Conservation (phyloP, 345 rosid genomes). For the Reutealis trisperma region DNA sequence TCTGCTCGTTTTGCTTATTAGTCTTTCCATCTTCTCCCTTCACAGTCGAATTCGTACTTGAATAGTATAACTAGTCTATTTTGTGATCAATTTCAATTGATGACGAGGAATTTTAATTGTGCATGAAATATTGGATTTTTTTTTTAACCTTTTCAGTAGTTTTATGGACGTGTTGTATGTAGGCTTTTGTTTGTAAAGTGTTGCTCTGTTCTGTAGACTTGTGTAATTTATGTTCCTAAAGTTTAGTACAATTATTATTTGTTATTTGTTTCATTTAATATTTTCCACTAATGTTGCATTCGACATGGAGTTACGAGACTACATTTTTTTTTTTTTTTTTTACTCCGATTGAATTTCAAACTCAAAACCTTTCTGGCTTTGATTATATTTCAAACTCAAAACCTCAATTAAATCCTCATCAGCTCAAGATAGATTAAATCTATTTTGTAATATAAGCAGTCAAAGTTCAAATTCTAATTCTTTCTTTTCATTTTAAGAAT, state of each 20-base stretch:
- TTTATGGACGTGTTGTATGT: neutral
- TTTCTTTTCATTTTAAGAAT: too few relatives aligned
- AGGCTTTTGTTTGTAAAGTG: neutral
- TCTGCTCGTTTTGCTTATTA: conserved; percentile 55
- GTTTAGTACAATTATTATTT: neutral
- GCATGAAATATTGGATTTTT: neutral
- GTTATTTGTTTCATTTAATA: neutral
- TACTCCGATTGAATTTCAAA: too few relatives aligned
- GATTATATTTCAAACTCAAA: too few relatives aligned
- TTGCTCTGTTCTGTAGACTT: too few relatives aligned
- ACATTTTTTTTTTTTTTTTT: too few relatives aligned
- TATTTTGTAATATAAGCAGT: too few relatives aligned
- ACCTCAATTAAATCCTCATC: too few relatives aligned
- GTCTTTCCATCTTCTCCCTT: conserved; percentile 46
- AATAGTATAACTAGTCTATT: neutral
- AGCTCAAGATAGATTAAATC: too few relatives aligned
- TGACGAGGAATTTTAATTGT: neutral
- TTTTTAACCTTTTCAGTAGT: neutral
- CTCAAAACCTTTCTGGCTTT: too few relatives aligned
- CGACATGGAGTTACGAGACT: too few relatives aligned
- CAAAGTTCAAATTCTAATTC: too few relatives aligned
- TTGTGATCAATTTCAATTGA: neutral
- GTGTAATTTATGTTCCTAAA: neutral
- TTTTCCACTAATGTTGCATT: too few relatives aligned
- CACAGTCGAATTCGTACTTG: conserved; percentile 15